phyloP scores from a whole-genome alignment of 768 basidiomycete genomes.

The Pleurotus citrinopileatus region DNA sequence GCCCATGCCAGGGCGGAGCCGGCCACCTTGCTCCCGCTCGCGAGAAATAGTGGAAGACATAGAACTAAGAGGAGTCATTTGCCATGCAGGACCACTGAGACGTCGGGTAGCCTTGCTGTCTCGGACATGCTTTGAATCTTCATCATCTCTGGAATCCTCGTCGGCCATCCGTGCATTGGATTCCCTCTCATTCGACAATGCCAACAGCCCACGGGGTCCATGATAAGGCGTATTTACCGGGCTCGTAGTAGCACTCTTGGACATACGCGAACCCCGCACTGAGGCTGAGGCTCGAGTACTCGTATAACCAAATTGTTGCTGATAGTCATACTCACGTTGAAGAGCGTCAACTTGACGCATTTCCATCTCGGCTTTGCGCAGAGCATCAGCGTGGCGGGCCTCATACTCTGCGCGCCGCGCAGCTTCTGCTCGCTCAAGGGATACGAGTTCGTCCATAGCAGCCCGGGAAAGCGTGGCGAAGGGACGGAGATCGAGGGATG shows the following conservation, averaged over 20 bases:
- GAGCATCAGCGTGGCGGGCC: conserved; percentile 64
- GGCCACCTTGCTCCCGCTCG: conserved; percentile 7
- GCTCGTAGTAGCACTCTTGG: conserved; percentile 68
- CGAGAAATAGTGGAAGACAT: neutral
- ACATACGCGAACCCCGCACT: conserved; percentile 15
- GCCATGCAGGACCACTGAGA: conserved; percentile 56
- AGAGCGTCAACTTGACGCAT: conserved; percentile 39
- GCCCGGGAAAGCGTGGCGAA: conserved; percentile 70
- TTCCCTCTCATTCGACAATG: conserved; percentile 4
- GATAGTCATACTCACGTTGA: conserved; percentile 3
- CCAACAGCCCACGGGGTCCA: conserved; percentile 32
- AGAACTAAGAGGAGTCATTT: conserved; percentile 37
- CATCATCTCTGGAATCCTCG: conserved; percentile 14
- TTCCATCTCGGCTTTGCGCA: conserved; percentile 72
- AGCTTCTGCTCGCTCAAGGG: conserved; percentile 85
- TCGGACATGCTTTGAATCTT: conserved; percentile 16
- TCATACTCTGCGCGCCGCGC: conserved; percentile 86
- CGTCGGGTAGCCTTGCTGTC: conserved; percentile 37
- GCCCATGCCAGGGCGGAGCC: conserved; percentile 20
- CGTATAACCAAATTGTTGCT: conserved; percentile 11
- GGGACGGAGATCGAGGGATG: conserved; percentile 35
- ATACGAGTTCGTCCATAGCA: conserved; percentile 87
- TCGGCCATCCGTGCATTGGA: conserved; percentile 5
- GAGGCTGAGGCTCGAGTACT: conserved; percentile 19
- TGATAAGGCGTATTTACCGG: conserved; percentile 38